A percentile compares a stretch with the other conserved stretches of the same genome.
These are phyloP conservation scores for Globisporangium emineosum DNA, from an alignment of 352 stramenopile genomes.

Conservation along the genomic window DNA sequence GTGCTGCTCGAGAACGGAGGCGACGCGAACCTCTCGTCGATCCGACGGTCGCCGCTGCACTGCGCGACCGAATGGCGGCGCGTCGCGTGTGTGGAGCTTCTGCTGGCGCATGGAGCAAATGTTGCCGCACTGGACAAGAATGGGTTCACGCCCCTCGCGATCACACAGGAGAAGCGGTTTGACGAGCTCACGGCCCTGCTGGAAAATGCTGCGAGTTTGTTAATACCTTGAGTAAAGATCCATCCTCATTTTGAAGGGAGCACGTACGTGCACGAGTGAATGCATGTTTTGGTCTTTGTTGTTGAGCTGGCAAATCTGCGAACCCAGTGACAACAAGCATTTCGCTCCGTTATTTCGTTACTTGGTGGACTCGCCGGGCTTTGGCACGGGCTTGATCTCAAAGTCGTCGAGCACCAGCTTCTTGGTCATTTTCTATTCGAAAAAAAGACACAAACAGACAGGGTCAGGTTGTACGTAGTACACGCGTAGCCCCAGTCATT, in stretches of 20 bases:
- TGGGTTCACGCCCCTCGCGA: conserved; percentile 28
- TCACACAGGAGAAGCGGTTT: conserved; percentile 32
- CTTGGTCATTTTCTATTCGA: conserved; percentile 78
- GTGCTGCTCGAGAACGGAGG: conserved; percentile 43
- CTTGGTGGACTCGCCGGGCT: conserved; percentile 32
- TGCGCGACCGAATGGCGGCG: conserved; percentile 74
- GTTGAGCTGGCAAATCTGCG: neutral
- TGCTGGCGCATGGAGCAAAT: conserved; percentile 40
- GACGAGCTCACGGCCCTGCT: conserved; percentile 9
- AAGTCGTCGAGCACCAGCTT: conserved; percentile 83
- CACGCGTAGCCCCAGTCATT: neutral
- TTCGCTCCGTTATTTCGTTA: neutral
- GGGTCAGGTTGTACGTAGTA: neutral
- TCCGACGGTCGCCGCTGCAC: conserved; percentile 65
- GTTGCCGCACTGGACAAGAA: conserved; percentile 39
- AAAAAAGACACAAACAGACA: neutral
- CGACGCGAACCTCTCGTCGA: conserved; percentile 55
- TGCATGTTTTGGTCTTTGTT: neutral
- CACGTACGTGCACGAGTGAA: neutral
- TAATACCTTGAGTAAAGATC: no score
- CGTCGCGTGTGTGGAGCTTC: conserved; percentile 51
- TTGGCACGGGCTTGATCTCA: conserved; percentile 81
- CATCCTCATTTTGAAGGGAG: no score
- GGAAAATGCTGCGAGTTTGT: no score
- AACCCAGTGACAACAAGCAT: neutral